These are phyloP conservation scores for Nakaseomyces kungkrabaensis DNA, from an alignment of 1,139 yeast genomes.

Conservation along the genomic window DNA sequence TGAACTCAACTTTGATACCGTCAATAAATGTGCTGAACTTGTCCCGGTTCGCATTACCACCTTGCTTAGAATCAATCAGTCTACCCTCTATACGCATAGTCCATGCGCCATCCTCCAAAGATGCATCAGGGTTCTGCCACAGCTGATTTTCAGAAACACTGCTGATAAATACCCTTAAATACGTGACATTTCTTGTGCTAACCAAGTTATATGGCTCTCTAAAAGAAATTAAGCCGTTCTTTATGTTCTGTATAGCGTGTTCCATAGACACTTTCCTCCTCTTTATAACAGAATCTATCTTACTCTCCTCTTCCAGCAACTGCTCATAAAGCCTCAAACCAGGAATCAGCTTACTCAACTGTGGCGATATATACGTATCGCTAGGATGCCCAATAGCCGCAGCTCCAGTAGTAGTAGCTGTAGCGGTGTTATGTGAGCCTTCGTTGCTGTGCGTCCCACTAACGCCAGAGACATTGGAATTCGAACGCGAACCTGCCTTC, in stretches of 20 bases:
- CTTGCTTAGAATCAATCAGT: conserved; percentile 40
- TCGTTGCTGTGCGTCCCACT: neutral
- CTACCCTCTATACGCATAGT: conserved; percentile 84
- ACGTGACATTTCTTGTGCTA: conserved; percentile 38
- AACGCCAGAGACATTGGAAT: neutral
- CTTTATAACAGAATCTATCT: conserved; percentile 69
- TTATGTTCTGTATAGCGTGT: conserved; percentile 37
- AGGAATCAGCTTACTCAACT: conserved; percentile 55
- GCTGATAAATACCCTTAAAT: conserved; percentile 72
- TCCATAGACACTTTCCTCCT: conserved; percentile 80
- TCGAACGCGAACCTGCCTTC: neutral
- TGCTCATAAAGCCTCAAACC: conserved; percentile 63
- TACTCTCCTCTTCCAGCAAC: conserved; percentile 66
- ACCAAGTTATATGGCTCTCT: conserved; percentile 19
- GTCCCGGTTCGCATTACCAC: conserved; percentile 36
- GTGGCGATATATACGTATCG: conserved; percentile 9
- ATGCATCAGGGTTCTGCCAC: conserved; percentile 52
- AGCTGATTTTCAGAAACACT: conserved; percentile 81
- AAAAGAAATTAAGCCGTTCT: neutral
- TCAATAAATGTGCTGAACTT: conserved; percentile 76
- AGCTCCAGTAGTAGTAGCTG: neutral
- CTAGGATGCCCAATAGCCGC: conserved; percentile 1
- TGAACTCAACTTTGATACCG: conserved; percentile 71
- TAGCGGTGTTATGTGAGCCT: neutral
- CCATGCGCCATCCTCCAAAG: conserved; percentile 40